phyloP scores from a whole-genome alignment of 208 protist genomes.

The Trypanosomatidae sp. region DNA sequence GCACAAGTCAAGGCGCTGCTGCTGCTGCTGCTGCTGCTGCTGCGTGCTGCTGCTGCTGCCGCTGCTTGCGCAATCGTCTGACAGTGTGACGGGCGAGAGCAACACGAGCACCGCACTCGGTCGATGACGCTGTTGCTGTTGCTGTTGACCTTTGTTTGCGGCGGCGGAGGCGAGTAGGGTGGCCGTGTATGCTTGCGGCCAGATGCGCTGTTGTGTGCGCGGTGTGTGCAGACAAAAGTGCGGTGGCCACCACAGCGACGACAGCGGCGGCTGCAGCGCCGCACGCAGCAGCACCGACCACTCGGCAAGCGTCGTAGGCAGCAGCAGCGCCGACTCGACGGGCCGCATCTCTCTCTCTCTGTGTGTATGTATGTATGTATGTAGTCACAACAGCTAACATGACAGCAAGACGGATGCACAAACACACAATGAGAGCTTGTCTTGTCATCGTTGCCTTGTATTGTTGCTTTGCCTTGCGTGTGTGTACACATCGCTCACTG shows the following conservation, averaged over 20 bases:
- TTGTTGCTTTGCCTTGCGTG: too few relatives aligned
- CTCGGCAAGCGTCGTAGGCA: slow-evolving; percentile 34
- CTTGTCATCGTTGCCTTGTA: too few relatives aligned
- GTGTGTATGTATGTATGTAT: too few relatives aligned
- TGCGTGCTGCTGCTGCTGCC: too few relatives aligned
- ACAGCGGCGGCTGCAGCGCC: slow-evolving; percentile 21
- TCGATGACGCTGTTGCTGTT: slow-evolving; percentile 1
- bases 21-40: too few relatives aligned
- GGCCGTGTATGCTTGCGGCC: too few relatives aligned
- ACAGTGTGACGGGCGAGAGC: slow-evolving; percentile 27
- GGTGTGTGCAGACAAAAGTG: slow-evolving; percentile 48
- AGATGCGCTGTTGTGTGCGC: slow-evolving; percentile 8
- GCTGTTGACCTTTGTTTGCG: slow-evolving; percentile 4
- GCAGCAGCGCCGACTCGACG: slow-evolving; percentile 5
- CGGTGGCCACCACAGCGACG: slow-evolving; percentile 25
- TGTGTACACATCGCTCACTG: too few relatives aligned
- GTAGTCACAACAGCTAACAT: not conserved
- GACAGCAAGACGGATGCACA: slow-evolving; percentile 1
- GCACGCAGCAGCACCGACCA: slow-evolving; percentile 29
- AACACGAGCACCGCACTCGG: slow-evolving; percentile 55
- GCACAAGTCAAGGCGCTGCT: slow-evolving; percentile 80
- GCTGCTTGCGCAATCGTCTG: too few relatives aligned
- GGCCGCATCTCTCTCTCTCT: not conserved
- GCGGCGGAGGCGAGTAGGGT: too few relatives aligned
- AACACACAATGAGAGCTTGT: slow-evolving; percentile 5